A percentile compares a stretch with the other conserved stretches of the same genome.
phyloP scores from a whole-genome alignment of 495 filamentous ascomycete species.

The Delitschia confertaspora region DNA sequence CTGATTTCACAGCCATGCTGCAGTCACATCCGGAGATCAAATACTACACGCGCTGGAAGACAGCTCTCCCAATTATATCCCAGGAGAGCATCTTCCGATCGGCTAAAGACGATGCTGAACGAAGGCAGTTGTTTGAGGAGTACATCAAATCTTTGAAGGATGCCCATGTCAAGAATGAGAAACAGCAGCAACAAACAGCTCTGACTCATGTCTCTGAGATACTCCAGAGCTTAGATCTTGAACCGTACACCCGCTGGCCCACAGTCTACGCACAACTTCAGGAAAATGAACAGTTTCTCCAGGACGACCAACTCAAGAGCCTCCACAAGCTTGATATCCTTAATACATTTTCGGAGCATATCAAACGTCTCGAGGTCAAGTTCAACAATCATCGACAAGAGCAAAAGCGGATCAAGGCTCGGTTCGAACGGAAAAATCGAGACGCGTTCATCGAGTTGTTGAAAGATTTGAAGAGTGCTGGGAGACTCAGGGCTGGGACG shows the following conservation, averaged over 20 bases:
- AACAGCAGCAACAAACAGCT: slow-evolving; percentile 62
- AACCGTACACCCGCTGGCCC: slow-evolving; percentile 92
- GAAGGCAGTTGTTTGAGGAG: slow-evolving; percentile 88
- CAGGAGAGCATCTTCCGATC: slow-evolving; percentile 91
- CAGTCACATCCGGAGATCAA: slow-evolving; percentile 96
- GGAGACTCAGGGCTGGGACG: slow-evolving; percentile 80
- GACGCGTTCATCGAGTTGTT: slow-evolving; percentile 71
- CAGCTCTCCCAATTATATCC: slow-evolving; percentile 86
- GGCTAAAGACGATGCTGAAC: slow-evolving; percentile 78
- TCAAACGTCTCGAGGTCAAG: slow-evolving; percentile 78
- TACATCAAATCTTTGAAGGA: slow-evolving; percentile 81
- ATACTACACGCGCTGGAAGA: slow-evolving; percentile 97
- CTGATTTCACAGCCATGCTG: slow-evolving; percentile 94
- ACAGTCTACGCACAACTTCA: slow-evolving; percentile 79
- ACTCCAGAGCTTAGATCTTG: slow-evolving; percentile 73
- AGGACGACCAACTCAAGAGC: slow-evolving; percentile 79
- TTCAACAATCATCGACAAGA: slow-evolving; percentile 85
- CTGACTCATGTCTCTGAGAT: slow-evolving; percentile 76
- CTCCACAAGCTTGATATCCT: slow-evolving; percentile 85
- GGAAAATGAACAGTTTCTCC: slow-evolving; percentile 68
- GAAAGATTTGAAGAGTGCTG: slow-evolving; percentile 59
- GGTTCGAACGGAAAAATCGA: slow-evolving; percentile 75
- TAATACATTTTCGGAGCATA: slow-evolving; percentile 87
- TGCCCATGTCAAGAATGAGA: slow-evolving; percentile 63
- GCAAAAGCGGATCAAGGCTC: slow-evolving; percentile 67